Evolutionary conservation across 2,329 filamentous ascomycete species (phyloP).

Genomic region (Curvularia verruculosa): DNA sequence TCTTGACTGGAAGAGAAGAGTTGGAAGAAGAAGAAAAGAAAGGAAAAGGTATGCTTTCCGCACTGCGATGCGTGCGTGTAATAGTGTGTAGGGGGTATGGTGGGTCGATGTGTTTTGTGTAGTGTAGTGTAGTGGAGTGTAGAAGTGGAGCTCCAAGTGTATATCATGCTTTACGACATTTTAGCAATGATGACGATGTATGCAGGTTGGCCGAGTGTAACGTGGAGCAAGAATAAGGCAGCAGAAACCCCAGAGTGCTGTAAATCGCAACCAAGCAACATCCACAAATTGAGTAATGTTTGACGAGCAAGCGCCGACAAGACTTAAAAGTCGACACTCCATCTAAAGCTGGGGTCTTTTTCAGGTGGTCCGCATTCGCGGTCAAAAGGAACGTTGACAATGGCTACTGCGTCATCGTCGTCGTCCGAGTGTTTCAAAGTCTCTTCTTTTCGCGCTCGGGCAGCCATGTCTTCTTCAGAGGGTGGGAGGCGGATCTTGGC

Average conservation of each 20-base stretch:
- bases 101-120: background rate
- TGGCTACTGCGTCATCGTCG: slow-evolving; percentile 29
- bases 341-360: slow-evolving; percentile 48
- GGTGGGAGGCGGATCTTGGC: slow-evolving; percentile 47
- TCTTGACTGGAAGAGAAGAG: background rate
- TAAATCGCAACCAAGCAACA: background rate
- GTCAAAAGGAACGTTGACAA: slow-evolving; percentile 41
- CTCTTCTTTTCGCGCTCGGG: slow-evolving; percentile 19
- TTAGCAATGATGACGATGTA: too few species aligned
- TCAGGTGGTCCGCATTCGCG: slow-evolving; percentile 37
- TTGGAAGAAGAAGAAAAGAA: background rate
- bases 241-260: too few species aligned
- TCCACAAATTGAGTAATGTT: background rate
- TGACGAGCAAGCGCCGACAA: background rate
- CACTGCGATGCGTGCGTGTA: background rate
- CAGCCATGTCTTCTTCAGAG: slow-evolving; percentile 38
- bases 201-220: too few species aligned
- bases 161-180: too few species aligned
- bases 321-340: slow-evolving; percentile 52
- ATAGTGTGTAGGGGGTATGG: background rate
- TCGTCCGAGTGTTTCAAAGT: slow-evolving; percentile 27
- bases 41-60: slow-evolving; percentile 1
- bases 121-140: too few species aligned
- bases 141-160: too few species aligned
- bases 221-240: too few species aligned